Base-by-base conservation (phyloP, 179 eudicot species). In the Silene vulgaris region DNA sequence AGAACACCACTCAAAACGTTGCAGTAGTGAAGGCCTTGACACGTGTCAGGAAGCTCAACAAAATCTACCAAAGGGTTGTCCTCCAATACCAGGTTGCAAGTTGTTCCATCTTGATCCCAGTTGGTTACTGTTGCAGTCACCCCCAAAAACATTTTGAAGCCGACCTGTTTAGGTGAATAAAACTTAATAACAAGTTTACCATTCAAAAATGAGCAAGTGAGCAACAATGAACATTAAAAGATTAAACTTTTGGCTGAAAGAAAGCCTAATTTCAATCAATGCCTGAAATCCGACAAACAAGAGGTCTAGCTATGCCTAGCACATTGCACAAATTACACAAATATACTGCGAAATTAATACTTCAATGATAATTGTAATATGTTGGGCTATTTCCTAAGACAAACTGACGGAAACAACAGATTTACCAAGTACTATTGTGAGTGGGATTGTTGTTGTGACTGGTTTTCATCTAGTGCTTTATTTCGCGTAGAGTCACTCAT, bases 31-130 rank as follows among this genome's bases (percentile, higher is more conserved):
- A 90, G 95, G 65, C 97, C 96, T 82, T 90, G 97, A 54, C 92
- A 95, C 9, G 93, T 86, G 84, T 90, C 99, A 4, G 97, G 97
- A 80, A 95, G 96, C 89, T 95, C 97, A 74, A 95, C 99, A 82
- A 95, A 95, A 83, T 92, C 97, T 62, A 90, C 97, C 54, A 95
- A 87, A 19, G 99, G 97, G 76, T 92, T 90, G 84, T 95, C 97
- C 83, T 95, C 97, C 85, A 95, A 80, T 71, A 95, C 89, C 59
- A 95, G 73, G 78, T 96, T 92, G 88, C 97, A 95, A 75, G 89
- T 87, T 74, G 99, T 95, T 76, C 97, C 97, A 65, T 92, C 97
- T 30, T 89, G 81, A 78, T 95, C 97, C 99, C 96, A 95, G 71
- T 89, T 92, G 64, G 89, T 82, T 37, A 92, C 97, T 6, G 96